Conservation (phyloP, 257 asterid species). For the Primulina tabacum region DNA sequence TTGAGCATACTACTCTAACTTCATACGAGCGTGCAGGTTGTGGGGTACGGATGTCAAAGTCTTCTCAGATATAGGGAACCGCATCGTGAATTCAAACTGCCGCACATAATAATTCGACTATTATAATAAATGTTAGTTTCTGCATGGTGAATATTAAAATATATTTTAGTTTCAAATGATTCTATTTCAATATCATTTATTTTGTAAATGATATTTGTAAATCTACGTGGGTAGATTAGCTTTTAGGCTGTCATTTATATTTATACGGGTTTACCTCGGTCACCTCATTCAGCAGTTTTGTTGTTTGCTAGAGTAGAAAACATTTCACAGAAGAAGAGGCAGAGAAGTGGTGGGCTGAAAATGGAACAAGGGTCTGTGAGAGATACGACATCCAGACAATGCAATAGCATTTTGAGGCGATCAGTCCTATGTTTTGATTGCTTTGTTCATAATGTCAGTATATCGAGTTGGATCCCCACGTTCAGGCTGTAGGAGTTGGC, state of each 20-base stretch:
- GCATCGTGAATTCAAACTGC: constrained; percentile 26
- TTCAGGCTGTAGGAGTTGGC: too few relatives aligned
- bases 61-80: constrained; percentile 62
- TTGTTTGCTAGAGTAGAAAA: constrained; percentile 56
- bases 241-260: neutral
- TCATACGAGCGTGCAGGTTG: constrained; percentile 49
- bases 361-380: constrained; percentile 55
- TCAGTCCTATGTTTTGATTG: too few relatives aligned
- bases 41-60: constrained; percentile 84
- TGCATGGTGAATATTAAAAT: too few relatives aligned
- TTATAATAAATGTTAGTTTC: too few relatives aligned
- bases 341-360: constrained; percentile 86
- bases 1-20: neutral
- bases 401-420: constrained; percentile 22
- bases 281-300: neutral
- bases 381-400: constrained; percentile 47
- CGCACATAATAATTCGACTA: too few relatives aligned
- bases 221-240: neutral
- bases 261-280: neutral
- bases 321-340: constrained; percentile 77
- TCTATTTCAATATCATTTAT: too few relatives aligned
- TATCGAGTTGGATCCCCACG: neutral
- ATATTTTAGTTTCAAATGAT: too few relatives aligned
- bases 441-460: too few relatives aligned
- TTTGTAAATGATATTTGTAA: too few relatives aligned